Evolutionary conservation across 2,329 filamentous ascomycete genomes (phyloP).

Genomic region (Fusarium cicatricum): DNA sequence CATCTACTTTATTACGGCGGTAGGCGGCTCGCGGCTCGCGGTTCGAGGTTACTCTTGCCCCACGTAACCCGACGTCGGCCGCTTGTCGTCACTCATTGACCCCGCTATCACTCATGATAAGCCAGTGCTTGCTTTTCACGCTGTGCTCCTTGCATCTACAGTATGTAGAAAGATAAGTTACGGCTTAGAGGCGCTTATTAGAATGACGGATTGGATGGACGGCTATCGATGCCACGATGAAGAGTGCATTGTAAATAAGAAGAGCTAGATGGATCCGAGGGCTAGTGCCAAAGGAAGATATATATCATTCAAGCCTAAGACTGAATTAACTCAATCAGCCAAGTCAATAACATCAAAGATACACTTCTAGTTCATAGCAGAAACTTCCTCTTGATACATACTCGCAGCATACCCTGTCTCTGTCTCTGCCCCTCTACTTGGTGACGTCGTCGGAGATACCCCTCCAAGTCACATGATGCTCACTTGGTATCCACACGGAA

Average conservation of each 20-base stretch:
- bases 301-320: no score
- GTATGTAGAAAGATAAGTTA: neutral
- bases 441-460: constrained; percentile 29
- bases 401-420: neutral
- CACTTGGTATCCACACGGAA: neutral
- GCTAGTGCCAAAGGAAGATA: no score
- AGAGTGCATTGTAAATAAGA: no score
- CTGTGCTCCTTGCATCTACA: constrained; percentile 1
- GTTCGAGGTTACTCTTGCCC: constrained; percentile 32
- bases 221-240: no score
- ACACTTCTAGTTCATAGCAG: neutral
- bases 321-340: no score
- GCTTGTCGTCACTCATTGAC: constrained; percentile 25
- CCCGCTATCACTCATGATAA: constrained; percentile 24
- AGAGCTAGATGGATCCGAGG: no score
- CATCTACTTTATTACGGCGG: constrained; percentile 22
- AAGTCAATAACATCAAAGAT: no score
- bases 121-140: neutral
- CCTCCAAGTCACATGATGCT: constrained; percentile 33
- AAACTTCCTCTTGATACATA: neutral
- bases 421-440: neutral
- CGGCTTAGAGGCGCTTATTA: neutral
- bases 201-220: neutral
- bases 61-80: constrained; percentile 42
- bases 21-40: constrained; percentile 31